These are phyloP conservation scores for Scutellaria barbata DNA, from an alignment of 257 asterid species.

Conservation along the genomic window DNA sequence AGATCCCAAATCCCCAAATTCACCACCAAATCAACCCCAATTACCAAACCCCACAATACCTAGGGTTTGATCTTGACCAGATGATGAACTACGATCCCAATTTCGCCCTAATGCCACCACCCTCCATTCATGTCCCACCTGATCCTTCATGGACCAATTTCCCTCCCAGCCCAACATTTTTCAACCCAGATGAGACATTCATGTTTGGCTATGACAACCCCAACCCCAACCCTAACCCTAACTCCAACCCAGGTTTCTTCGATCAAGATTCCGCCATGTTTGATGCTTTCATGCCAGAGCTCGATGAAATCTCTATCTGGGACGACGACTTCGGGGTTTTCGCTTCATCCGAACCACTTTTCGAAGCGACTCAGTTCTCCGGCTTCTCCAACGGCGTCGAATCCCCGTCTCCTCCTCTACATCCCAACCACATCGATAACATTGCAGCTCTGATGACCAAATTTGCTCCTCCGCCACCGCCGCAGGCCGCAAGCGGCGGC, in stretches of 20 bases:
- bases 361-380: background rate
- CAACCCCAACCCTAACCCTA: background rate
- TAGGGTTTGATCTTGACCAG: background rate
- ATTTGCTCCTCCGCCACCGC: conserved; percentile 24
- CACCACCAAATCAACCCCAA: conserved; percentile 7
- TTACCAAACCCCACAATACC: background rate
- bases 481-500: background rate
- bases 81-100: background rate
- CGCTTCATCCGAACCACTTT: no score
- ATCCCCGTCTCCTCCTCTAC: conserved; percentile 6
- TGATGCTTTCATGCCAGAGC: conserved; percentile 39
- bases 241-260: background rate
- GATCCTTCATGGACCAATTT: conserved; percentile 29
- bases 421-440: conserved; percentile 42
- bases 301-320: conserved; percentile 25
- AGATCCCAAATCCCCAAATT: background rate
- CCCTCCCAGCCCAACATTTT: conserved; percentile 26
- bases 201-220: conserved; percentile 19
- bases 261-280: conserved; percentile 37
- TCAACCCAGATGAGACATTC: conserved; percentile 28
- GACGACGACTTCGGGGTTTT: conserved; percentile 7
- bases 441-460: conserved; percentile 41
- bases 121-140: conserved; percentile 1
- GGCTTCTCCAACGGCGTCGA: background rate
- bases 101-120: conserved; percentile 29